Evolutionary conservation across 345 rosid genomes (phyloP), one percentile per base, ranked within the genome.

Genomic region (Luvunga scandens): DNA sequence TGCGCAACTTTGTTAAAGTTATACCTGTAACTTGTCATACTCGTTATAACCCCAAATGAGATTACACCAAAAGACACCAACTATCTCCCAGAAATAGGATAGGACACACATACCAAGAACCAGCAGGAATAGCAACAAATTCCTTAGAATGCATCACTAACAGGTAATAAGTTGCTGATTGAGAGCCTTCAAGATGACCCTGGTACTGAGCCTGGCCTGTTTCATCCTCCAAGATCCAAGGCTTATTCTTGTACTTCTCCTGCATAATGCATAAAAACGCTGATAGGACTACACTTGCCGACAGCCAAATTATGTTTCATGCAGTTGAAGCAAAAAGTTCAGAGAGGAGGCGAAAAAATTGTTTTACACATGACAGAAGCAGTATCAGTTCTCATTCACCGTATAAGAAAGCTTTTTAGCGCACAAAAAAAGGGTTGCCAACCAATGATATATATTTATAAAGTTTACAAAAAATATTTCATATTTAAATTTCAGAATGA

Each of bases 211-310:
- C 85, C 87, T 96, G 97, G 22, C 98, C 98, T 45, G 99, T 90
- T 77, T 94, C 98, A 88, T 96, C 99, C 88, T 96, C 98, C 88
- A 94, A 84, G 27, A 90, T 70, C 99, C 99, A 96, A 72, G 98
- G 99, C 75, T 80, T 96, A 84, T 96, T 96, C 89, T 91, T 96
- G 83, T 80, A 90, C 88, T 94, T 96, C 81, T 94, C 98, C 99
- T 96, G 34, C 19, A 59, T 25, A 75, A 81, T 7, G 28, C n/a
- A 77, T 63, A 63, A 36, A 67, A 22, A 65, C 27, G 42, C 27
- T 42, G 55, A 76, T 34, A 55, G 69, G n/a, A 8, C 21, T 38
- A 42, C 31, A 70, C 67, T n/a, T 57, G 9, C 55, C 28, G 71
- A 50, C 38, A 27, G 59, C 60, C 28, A 72, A 59, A 13, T 10